phyloP scores from a whole-genome alignment of 2,329 filamentous ascomycete genomes.

The Penicillium capsulatum region DNA sequence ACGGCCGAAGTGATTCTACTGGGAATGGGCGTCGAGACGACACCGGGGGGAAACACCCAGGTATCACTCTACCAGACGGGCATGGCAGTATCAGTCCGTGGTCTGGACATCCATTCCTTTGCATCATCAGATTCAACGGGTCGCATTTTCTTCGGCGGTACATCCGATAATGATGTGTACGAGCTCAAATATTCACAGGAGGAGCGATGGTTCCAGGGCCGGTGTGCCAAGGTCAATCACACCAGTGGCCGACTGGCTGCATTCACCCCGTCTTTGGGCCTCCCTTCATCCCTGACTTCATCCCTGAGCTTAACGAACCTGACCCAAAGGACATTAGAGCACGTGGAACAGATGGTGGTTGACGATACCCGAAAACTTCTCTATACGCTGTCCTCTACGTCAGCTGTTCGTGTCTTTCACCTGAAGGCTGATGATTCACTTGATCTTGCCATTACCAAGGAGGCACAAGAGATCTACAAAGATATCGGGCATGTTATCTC shows the following conservation, averaged over 20 bases:
- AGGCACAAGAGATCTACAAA: conserved; percentile 52
- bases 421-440: conserved; percentile 61
- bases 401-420: conserved; percentile 87
- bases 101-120: conserved; percentile 72
- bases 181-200: conserved; percentile 96
- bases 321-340: conserved; percentile 50
- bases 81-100: conserved; percentile 73
- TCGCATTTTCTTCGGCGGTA: conserved; percentile 87
- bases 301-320: conserved; percentile 38
- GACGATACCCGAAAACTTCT: conserved; percentile 85
- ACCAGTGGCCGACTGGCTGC: conserved; percentile 68
- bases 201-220: conserved; percentile 91
- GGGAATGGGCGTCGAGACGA: conserved; percentile 67
- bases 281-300: conserved; percentile 26
- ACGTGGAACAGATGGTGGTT: conserved; percentile 73
- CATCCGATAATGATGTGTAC: conserved; percentile 77
- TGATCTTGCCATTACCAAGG: conserved; percentile 53
- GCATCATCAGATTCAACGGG: conserved; percentile 72
- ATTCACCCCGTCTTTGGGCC: conserved; percentile 41
- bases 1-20: conserved; percentile 78
- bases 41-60: conserved; percentile 62
- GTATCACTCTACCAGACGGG: conserved; percentile 83
- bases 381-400: conserved; percentile 83
- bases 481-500: conserved; percentile 82
- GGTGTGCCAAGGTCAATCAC: conserved; percentile 85